These are phyloP conservation scores for Pseudogymnoascus sp. DNA, from an alignment of 2,329 filamentous ascomycete species.

Conservation along the genomic window DNA sequence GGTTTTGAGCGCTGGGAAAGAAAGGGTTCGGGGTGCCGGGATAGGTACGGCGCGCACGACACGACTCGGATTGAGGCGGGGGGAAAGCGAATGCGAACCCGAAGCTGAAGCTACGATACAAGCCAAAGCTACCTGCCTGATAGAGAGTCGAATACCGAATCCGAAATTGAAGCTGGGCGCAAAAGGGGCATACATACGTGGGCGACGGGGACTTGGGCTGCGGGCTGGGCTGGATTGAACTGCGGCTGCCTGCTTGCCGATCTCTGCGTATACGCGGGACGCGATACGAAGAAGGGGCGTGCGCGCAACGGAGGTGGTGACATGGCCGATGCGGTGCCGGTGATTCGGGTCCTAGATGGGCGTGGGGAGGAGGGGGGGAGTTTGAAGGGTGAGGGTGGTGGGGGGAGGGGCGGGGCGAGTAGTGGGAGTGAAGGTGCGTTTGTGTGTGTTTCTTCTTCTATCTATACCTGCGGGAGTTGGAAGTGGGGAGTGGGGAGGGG, in stretches of 20 bases:
- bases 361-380: neutral
- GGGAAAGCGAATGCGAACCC: neutral
- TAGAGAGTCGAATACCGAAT: neutral
- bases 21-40: no score
- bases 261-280: neutral
- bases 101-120: neutral
- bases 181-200: neutral
- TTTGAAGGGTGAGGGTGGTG: no score
- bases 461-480: neutral
- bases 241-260: neutral
- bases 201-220: neutral
- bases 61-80: neutral
- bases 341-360: neutral
- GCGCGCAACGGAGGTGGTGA: neutral
- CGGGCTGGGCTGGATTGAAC: neutral
- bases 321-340: neutral
- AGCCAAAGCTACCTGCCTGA: neutral
- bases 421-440: neutral
- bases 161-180: neutral
- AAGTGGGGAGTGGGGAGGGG: neutral
- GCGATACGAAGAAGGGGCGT: neutral
- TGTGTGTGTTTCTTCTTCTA: neutral
- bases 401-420: neutral
- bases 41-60: neutral
- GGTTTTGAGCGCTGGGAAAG: no score